phyloP scores from a whole-genome alignment of 257 asterid species.

The Lantana camara region DNA sequence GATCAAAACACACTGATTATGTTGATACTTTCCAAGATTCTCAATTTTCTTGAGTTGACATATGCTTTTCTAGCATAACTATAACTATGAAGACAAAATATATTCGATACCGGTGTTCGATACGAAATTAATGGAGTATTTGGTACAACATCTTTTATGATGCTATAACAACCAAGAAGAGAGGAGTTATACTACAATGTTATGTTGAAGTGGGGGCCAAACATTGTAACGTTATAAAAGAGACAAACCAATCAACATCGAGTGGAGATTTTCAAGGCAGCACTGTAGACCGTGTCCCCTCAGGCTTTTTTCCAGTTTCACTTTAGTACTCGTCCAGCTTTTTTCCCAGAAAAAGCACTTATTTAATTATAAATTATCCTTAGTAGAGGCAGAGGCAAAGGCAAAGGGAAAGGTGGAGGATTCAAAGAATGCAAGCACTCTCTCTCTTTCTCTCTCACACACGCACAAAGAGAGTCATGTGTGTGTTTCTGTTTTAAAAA shows the following conservation, averaged over 20 bases:
- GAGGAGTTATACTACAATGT: too few species aligned
- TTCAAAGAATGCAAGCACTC: slow-evolving; percentile 19
- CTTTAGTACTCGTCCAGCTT: slow-evolving; percentile 6
- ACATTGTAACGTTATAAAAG: not conserved
- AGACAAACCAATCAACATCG: slow-evolving; percentile 28
- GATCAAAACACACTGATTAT: too few species aligned
- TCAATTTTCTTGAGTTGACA: not conserved
- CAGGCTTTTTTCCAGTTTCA: slow-evolving; percentile 18
- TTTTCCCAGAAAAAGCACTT: not conserved
- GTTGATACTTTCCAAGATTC: not conserved
- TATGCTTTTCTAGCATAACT: too few species aligned
- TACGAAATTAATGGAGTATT: too few species aligned
- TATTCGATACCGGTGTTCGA: too few species aligned
- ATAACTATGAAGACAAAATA: too few species aligned
- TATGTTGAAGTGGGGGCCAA: not conserved
- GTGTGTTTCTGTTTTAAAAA: not conserved
- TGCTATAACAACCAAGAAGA: too few species aligned
- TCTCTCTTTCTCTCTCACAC: slow-evolving; percentile 8
- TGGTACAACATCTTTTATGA: too few species aligned
- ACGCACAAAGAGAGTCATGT: not conserved
- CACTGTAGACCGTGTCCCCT: slow-evolving; percentile 26
- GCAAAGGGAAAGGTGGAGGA: slow-evolving; percentile 34
- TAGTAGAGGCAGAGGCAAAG: slow-evolving; percentile 30
- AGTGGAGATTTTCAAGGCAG: slow-evolving; percentile 25
- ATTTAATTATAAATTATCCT: slow-evolving; percentile 1